Evolutionary conservation across 2,329 filamentous ascomycete genomes (phyloP).

Genomic region (Fusarium drepaniforme): DNA sequence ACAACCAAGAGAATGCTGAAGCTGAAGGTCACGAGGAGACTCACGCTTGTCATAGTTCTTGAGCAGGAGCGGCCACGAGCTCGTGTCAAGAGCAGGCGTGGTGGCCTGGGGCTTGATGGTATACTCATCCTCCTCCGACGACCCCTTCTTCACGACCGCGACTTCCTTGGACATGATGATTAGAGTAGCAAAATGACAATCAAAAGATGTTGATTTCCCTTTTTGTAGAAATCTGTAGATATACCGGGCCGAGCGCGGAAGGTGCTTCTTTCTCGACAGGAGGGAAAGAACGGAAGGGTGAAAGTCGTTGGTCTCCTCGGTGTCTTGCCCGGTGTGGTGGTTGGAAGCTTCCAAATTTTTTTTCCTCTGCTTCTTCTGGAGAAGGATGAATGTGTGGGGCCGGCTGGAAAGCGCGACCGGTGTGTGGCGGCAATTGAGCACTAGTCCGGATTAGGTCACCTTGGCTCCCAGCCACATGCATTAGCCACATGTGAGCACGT

Average conservation of each 20-base stretch:
- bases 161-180: conserved; percentile 62
- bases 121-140: conserved; percentile 75
- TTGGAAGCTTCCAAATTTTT: conserved; percentile 51
- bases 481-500: not conserved
- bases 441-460: conserved; percentile 22
- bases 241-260: conserved; percentile 45
- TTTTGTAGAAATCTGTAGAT: conserved; percentile 34
- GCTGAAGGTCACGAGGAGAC: conserved; percentile 48
- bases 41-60: conserved; percentile 95
- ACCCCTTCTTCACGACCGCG: conserved; percentile 48
- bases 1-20: not conserved
- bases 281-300: conserved; percentile 43
- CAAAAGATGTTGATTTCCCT: conserved; percentile 18
- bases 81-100: conserved; percentile 84
- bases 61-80: conserved; percentile 91
- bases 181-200: conserved; percentile 7
- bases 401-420: conserved; percentile 36
- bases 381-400: conserved; percentile 48
- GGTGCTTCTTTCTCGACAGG: conserved; percentile 41
- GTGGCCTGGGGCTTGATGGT: conserved; percentile 92
- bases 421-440: conserved; percentile 38
- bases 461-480: conserved; percentile 1
- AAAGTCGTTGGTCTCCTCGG: conserved; percentile 47
- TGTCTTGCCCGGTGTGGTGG: conserved; percentile 47
- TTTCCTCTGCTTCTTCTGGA: conserved; percentile 47